Percentiles rank a stretch among this genome's conserved stretches.
These are phyloP conservation scores for Bipolaris cookei DNA, from an alignment of 2,329 filamentous ascomycete species.

Conservation along the genomic window DNA sequence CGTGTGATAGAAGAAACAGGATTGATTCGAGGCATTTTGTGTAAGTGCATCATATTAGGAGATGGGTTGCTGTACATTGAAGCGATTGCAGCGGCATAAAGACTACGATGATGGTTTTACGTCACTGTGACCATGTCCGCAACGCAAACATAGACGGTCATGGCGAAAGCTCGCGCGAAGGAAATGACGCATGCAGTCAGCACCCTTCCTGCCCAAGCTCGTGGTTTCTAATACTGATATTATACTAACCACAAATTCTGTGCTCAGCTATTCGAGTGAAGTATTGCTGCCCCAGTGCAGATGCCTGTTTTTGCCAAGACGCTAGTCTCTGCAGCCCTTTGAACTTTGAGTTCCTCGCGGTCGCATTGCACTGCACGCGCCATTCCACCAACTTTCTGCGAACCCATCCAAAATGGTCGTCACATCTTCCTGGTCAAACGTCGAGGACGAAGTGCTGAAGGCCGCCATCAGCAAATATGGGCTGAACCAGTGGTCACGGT, in stretches of 20 bases:
- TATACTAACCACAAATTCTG: not conserved
- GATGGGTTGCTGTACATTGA: not conserved
- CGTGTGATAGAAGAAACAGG: not conserved
- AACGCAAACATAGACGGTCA: slow-evolving; percentile 3
- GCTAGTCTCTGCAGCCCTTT: slow-evolving; percentile 25
- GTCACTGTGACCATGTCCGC: slow-evolving; percentile 31
- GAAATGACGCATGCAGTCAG: not conserved
- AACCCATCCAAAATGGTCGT: slow-evolving; percentile 62
- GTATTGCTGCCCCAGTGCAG: slow-evolving; percentile 1
- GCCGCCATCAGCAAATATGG: slow-evolving; percentile 60
- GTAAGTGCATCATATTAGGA: not conserved
- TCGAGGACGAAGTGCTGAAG: slow-evolving; percentile 95
- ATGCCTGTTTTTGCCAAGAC: slow-evolving; percentile 25
- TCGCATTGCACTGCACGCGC: slow-evolving; percentile 21
- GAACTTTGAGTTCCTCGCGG: slow-evolving; percentile 31
- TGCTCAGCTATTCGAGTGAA: not conserved
- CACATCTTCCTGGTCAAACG: slow-evolving; percentile 58
- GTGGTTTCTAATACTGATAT: not conserved
- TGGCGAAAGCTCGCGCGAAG: not conserved
- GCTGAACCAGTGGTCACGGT: slow-evolving; percentile 86
- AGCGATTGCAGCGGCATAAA: not conserved
- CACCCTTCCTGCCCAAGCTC: no score
- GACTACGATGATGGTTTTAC: slow-evolving; percentile 16
- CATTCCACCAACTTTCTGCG: slow-evolving; percentile 17
- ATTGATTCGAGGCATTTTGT: not conserved